Base-by-base conservation (phyloP, 345 rosid species). In the Arabis hirsuta region DNA sequence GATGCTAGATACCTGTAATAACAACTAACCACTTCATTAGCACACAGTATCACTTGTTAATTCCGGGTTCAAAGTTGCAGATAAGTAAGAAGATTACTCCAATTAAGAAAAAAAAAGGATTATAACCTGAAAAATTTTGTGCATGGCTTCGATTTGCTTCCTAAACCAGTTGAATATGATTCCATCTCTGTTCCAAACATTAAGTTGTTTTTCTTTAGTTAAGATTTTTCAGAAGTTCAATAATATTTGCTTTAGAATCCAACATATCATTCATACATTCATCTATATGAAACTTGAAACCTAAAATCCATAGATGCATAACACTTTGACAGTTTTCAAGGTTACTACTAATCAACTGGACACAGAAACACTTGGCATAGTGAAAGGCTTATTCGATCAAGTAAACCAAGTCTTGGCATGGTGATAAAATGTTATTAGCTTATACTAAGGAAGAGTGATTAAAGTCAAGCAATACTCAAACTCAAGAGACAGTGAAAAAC, bases 141-240 rank as follows among this genome's bases (percentile, higher is more conserved):
- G 96, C 99, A 91, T 84, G 98, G 99, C 99, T 95, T 95, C 88
- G 88, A 91, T 90, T 95, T 95, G 99, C 98, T 95, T 91, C 98
- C 99, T 95, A 91, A 88, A 91, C 89, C 97, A 81, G 88, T 82
- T 83, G 91, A 84, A 79, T 87, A 83, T 68, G 89, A 81, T 80
- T 95, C 96, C 90, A 69, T 71, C 85, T 91, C 99, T 91, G 97
- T 90, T 82, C 57, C 89, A 87, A 80, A 89, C 77, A 91, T 91
- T 91, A 82, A 84, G 69, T 66, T 31, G 47, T 64, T 72, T 65
- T 66, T 32, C 68, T 73, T 78, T 78, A 67, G 81, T 72, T 78
- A 29, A 60, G 20, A 62, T 29, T 61, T 78, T 61, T 39, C 31
- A 72, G 41, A 72, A 26, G 64, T 53, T 72, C 47, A 57, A 36